Percentiles rank a stretch among this genome's conserved stretches.
These are phyloP conservation scores for Talaromyces rugulosus DNA, from an alignment of 2,329 filamentous ascomycete genomes.

Conservation along the genomic window DNA sequence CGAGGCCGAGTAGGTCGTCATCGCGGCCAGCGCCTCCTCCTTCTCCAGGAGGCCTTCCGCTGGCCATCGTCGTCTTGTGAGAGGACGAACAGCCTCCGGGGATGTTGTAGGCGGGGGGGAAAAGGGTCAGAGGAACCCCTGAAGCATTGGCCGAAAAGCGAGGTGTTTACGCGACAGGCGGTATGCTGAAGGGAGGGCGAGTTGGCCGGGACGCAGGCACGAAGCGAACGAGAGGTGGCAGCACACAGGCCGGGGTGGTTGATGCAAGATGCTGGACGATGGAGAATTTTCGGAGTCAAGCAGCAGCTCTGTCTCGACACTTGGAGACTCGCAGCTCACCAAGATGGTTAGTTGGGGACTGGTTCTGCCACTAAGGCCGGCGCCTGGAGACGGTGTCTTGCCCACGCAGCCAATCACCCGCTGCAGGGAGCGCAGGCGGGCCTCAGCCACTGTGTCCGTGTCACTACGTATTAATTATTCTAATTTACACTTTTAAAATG, in stretches of 20 bases:
- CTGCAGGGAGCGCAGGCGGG: neutral
- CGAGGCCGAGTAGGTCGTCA: conserved; percentile 40
- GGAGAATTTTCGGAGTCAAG: neutral
- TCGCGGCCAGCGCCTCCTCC: conserved; percentile 38
- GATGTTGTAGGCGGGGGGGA: conserved; percentile 9
- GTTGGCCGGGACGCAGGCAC: neutral
- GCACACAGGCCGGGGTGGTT: neutral
- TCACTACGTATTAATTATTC: neutral
- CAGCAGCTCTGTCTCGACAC: neutral
- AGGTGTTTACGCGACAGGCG: neutral
- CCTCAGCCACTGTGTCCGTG: neutral
- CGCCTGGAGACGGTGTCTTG: neutral
- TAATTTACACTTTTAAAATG: neutral
- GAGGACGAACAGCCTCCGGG: conserved; percentile 32
- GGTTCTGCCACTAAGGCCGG: neutral
- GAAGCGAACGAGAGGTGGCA: neutral
- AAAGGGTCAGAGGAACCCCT: conserved; percentile 23
- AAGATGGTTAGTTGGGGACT: neutral
- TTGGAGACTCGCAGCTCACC: neutral
- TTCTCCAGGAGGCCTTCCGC: conserved; percentile 53
- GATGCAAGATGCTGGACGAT: neutral
- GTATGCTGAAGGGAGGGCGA: neutral
- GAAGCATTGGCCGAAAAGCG: conserved; percentile 30
- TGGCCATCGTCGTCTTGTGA: conserved; percentile 38
- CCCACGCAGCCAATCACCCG: neutral